Percentiles rank a stretch among this genome's conserved stretches.
These are phyloP conservation scores for Dicorynia guianensis DNA, from an alignment of 306 rosid genomes.

Conservation along the genomic window DNA sequence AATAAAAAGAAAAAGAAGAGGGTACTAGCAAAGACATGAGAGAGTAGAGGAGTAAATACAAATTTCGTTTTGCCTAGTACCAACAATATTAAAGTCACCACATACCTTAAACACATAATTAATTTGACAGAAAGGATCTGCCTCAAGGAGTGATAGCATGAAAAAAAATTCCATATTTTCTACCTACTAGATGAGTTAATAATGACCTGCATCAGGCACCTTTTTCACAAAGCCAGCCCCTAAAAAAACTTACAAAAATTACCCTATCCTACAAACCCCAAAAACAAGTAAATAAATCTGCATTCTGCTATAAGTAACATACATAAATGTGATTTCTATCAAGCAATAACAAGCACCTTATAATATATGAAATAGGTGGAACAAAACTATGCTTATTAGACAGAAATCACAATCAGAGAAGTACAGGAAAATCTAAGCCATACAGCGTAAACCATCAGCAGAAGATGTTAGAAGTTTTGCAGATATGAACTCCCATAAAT, in stretches of 20 bases:
- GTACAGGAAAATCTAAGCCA: slow-evolving; percentile 34
- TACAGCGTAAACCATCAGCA: slow-evolving; percentile 65
- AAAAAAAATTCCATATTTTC: background rate
- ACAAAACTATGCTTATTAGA: slow-evolving; percentile 1
- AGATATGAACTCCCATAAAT: slow-evolving; percentile 64
- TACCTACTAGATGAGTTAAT: no score
- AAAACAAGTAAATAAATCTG: background rate
- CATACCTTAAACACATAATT: slow-evolving; percentile 8
- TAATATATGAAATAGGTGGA: background rate
- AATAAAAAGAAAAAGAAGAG: background rate
- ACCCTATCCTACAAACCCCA: background rate
- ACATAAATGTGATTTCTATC: background rate
- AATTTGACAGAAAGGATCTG: slow-evolving; percentile 5
- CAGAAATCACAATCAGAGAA: slow-evolving; percentile 34
- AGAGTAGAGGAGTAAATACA: background rate
- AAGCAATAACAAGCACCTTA: no score
- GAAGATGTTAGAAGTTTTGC: slow-evolving; percentile 67
- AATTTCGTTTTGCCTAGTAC: slow-evolving; percentile 9
- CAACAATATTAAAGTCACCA: background rate
- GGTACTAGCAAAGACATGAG: background rate
- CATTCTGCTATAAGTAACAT: slow-evolving; percentile 1
- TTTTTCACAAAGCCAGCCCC: background rate
- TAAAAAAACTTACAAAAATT: background rate
- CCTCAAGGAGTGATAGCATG: slow-evolving; percentile 15
- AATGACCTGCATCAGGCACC: background rate